phyloP scores from a whole-genome alignment of 2,329 filamentous ascomycete species.

The Aschersonia sp. region DNA sequence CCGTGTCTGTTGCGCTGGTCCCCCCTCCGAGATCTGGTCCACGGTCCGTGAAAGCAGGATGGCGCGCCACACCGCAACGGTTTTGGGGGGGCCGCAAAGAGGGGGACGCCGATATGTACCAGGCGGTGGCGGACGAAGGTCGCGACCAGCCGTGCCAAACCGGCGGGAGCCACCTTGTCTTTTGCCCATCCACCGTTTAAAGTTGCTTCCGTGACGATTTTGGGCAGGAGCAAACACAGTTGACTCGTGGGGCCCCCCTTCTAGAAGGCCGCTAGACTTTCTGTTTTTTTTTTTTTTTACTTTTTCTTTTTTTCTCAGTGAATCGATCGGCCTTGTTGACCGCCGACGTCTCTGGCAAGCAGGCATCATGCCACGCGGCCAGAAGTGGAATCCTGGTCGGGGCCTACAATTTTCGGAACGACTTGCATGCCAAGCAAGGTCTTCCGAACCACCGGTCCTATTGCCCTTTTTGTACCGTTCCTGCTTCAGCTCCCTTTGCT shows the following conservation, averaged over 20 bases:
- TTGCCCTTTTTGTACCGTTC: not conserved
- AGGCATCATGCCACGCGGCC: not conserved
- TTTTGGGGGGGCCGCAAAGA: no score
- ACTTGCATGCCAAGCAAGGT: not conserved
- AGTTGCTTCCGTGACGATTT: no score
- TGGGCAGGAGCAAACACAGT: not conserved
- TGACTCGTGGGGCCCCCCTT: not conserved
- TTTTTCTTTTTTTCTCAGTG: no score
- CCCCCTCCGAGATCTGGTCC: no score
- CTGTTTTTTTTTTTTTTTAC: no score
- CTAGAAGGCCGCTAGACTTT: not conserved
- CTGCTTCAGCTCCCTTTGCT: not conserved
- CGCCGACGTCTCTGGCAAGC: not conserved
- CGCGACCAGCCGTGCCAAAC: not conserved
- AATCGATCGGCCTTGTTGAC: not conserved
- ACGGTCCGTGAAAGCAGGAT: no score
- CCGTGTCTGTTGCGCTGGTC: no score
- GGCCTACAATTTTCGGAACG: not conserved
- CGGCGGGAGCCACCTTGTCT: not conserved
- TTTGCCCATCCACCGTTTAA: not conserved
- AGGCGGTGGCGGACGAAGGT: no score
- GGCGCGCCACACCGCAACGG: no score
- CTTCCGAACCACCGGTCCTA: not conserved
- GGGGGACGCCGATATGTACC: no score
- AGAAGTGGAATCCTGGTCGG: not conserved